A percentile compares a stretch with the other conserved stretches of the same genome.
Evolutionary conservation across 495 filamentous ascomycete genomes (phyloP).

Genomic region (Bacidia rubella): DNA sequence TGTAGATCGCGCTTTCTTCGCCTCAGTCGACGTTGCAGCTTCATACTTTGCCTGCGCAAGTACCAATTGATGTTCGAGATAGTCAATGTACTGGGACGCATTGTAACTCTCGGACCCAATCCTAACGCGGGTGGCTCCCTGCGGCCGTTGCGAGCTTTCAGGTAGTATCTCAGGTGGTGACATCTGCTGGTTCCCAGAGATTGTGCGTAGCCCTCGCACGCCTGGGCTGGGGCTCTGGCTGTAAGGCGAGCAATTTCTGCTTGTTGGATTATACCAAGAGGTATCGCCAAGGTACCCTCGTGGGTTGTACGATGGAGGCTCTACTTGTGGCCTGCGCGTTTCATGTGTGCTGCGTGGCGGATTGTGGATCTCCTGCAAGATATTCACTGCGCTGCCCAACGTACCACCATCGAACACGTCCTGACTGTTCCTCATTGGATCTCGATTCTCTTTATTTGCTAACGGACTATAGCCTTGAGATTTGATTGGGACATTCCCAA

Average conservation of each 20-base stretch:
- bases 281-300: conserved; percentile 3
- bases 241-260: conserved; percentile 12
- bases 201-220: conserved; percentile 15
- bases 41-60: conserved; percentile 29
- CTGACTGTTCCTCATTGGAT: conserved; percentile 3
- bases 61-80: conserved; percentile 32
- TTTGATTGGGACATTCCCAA: background rate
- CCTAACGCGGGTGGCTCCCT: conserved; percentile 4
- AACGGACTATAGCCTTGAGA: conserved; percentile 9
- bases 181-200: conserved; percentile 13
- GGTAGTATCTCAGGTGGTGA: conserved; percentile 18
- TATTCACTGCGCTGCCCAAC: conserved; percentile 16
- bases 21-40: conserved; percentile 23
- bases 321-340: background rate
- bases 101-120: conserved; percentile 18
- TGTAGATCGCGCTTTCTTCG: conserved; percentile 23
- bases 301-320: background rate
- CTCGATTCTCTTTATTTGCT: conserved; percentile 14
- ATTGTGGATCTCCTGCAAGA: conserved; percentile 23
- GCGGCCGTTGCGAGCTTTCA: conserved; percentile 11
- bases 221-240: background rate
- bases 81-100: conserved; percentile 33
- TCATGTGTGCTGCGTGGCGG: conserved; percentile 14
- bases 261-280: conserved; percentile 16
- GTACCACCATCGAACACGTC: conserved; percentile 11